Percentiles rank a stretch among this genome's conserved stretches.
Conservation (phyloP, 768 basidiomycete genomes). For the Boletus huronensis region DNA sequence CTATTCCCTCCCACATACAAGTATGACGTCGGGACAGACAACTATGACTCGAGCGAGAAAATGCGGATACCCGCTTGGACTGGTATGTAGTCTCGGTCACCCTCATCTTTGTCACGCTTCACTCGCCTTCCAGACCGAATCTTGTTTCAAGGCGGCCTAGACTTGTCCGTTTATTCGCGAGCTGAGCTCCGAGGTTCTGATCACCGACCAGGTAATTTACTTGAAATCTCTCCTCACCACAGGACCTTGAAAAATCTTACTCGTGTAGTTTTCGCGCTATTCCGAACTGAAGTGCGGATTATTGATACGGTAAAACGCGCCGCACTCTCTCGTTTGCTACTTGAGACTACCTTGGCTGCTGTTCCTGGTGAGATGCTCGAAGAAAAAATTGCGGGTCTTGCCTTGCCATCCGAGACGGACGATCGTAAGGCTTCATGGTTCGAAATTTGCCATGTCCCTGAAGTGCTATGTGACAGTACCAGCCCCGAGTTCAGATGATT, state of each 20-base stretch:
- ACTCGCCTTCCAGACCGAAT: constrained; percentile 72
- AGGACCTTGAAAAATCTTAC: not conserved
- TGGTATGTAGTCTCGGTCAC: constrained; percentile 45
- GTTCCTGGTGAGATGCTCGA: constrained; percentile 65
- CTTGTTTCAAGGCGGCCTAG: constrained; percentile 75
- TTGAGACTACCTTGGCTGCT: constrained; percentile 61
- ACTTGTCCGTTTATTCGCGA: constrained; percentile 75
- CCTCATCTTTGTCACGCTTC: not conserved
- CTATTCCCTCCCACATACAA: constrained; percentile 95
- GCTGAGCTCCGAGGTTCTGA: constrained; percentile 90
- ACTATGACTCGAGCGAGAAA: constrained; percentile 95
- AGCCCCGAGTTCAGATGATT: constrained; percentile 76
- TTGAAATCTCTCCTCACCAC: not conserved
- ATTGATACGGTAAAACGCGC: constrained; percentile 76
- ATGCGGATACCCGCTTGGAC: constrained; percentile 97
- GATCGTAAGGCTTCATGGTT: constrained; percentile 29
- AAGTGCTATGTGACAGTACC: constrained; percentile 51
- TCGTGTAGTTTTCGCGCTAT: constrained; percentile 73
- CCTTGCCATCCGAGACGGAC: constrained; percentile 40
- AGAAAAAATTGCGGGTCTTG: constrained; percentile 62
- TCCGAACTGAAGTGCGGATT: constrained; percentile 71
- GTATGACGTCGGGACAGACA: constrained; percentile 77
- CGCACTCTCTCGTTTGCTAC: constrained; percentile 61
- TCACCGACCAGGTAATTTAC: constrained; percentile 77
- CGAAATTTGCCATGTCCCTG: not conserved